Conservation (phyloP, 2,329 filamentous ascomycete genomes). For the Cladosporium oxysporum region DNA sequence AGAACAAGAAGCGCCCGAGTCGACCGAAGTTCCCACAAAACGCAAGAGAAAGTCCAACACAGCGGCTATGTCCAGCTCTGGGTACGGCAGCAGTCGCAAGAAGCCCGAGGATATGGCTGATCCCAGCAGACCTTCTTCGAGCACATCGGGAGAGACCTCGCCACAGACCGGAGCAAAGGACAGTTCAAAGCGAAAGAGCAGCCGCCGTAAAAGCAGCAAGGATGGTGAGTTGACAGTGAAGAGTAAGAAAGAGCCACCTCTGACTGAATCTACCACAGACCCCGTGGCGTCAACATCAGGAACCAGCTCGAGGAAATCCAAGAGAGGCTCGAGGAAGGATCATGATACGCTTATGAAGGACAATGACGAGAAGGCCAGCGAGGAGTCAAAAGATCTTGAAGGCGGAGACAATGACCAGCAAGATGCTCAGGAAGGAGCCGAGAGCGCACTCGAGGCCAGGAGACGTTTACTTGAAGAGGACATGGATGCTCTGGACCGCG, state of each 20-base stretch:
- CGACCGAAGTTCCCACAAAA: constrained; percentile 59
- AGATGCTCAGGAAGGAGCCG: constrained; percentile 40
- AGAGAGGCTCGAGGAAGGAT: constrained; percentile 36
- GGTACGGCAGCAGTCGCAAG: constrained; percentile 52
- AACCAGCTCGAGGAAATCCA: constrained; percentile 34
- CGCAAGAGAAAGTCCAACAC: constrained; percentile 41
- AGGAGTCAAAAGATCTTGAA: constrained; percentile 37
- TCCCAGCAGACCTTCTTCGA: constrained; percentile 59
- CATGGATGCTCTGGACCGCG: constrained; percentile 46
- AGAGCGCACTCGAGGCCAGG: constrained; percentile 62
- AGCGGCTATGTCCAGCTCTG: constrained; percentile 71
- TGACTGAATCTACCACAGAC: constrained; percentile 39
- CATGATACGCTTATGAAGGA: constrained; percentile 39
- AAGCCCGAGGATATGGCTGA: constrained; percentile 26
- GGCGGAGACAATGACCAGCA: constrained; percentile 53
- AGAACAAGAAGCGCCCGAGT: constrained; percentile 32
- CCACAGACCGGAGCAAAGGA: constrained; percentile 57
- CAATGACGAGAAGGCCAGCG: constrained; percentile 30
- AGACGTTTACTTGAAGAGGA: constrained; percentile 60
- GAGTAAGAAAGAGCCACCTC: not conserved
- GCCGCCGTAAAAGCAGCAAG: constrained; percentile 61
- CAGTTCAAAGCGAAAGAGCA: constrained; percentile 71
- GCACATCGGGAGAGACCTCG: constrained; percentile 64
- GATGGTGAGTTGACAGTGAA: constrained; percentile 46
- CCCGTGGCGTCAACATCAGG: constrained; percentile 34